Percentiles rank a stretch among this genome's conserved stretches.
phyloP scores from a whole-genome alignment of 2,329 filamentous ascomycete genomes.

The Spiromastix sp. region DNA sequence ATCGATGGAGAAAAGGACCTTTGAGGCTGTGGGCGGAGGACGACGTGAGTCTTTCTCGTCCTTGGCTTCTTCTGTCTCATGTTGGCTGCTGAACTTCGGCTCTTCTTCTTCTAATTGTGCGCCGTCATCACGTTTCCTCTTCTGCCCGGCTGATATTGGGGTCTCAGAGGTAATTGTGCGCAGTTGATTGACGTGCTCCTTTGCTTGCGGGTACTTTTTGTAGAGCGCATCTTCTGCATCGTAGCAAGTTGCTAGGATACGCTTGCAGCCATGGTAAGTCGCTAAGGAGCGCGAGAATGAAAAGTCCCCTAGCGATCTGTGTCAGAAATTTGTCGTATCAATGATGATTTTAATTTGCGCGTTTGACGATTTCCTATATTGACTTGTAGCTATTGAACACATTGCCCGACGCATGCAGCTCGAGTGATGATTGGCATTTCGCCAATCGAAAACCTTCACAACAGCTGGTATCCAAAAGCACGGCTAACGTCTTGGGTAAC shows the following conservation, averaged over 20 bases:
- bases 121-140: constrained; percentile 14
- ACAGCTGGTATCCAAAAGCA: background rate
- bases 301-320: constrained; percentile 30
- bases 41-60: background rate
- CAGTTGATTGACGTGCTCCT: constrained; percentile 45
- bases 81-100: constrained; percentile 6
- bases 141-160: constrained; percentile 3
- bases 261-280: constrained; percentile 29
- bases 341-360: constrained; percentile 1
- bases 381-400: background rate
- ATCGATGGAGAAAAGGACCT: constrained; percentile 34
- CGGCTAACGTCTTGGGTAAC: background rate
- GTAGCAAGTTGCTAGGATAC: constrained; percentile 34
- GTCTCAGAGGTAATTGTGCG: background rate
- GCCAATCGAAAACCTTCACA: background rate
- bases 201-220: constrained; percentile 64
- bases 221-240: constrained; percentile 40
- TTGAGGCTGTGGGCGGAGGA: constrained; percentile 10
- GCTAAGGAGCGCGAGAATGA: constrained; percentile 37
- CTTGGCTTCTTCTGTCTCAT: constrained; percentile 3
- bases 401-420: background rate
- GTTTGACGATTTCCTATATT: constrained; percentile 1
- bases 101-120: constrained; percentile 2
- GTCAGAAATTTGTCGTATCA: constrained; percentile 9
- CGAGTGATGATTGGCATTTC: background rate